Base-by-base conservation (phyloP, 116 monocot genomes). In the Dioscorea cayenensis region DNA sequence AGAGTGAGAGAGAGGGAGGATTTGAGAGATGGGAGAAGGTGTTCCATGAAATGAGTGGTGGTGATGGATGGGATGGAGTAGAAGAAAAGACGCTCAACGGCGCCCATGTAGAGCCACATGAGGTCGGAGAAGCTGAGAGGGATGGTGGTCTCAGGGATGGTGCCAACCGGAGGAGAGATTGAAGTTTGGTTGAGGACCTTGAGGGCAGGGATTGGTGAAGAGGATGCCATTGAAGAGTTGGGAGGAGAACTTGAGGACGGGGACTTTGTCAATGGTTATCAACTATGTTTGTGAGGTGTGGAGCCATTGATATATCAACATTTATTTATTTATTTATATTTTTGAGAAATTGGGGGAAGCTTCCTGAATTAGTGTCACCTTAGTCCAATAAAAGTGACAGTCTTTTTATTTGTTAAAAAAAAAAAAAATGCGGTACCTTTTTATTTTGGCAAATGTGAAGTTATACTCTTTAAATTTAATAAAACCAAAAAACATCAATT, bases 101-200 rank as follows among this genome's bases (percentile, higher is more conserved):
- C 74, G 61, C 50, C 58, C 50, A 28, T 43, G n/a, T 18, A 16
- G 17, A 81, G 32, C 77, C 77, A 86, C 11, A 84, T 6, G 17
- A 79, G 9, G 72, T 90, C 90, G 72, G 86, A 79, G 74, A 70
- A 81, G 37, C 74, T 86, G 63, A 90, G 78, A 9, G 77, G 83
- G 52, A 52, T 52, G 17, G 52, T 16, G 17, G 10, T 52, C 17
- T 52, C 52, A 3, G 52, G 52, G 3, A 52, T 14, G 17, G 52
- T 14, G 52, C 52, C 52, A 16, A 3, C 16, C 52, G 52, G 52
- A 13, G 52, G 52, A 16, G 52, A 52, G 52, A 52, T 18, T 13
- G 52, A 13, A 18, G 3, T 16, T 18, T 52, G 52, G 3, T 52
- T 3, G 52, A 52, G 52, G 14, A 52, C 2, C 52, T 52, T 52